Base-by-base conservation (phyloP, 768 basidiomycete species). In the Tricholoma bakamatsutake region DNA sequence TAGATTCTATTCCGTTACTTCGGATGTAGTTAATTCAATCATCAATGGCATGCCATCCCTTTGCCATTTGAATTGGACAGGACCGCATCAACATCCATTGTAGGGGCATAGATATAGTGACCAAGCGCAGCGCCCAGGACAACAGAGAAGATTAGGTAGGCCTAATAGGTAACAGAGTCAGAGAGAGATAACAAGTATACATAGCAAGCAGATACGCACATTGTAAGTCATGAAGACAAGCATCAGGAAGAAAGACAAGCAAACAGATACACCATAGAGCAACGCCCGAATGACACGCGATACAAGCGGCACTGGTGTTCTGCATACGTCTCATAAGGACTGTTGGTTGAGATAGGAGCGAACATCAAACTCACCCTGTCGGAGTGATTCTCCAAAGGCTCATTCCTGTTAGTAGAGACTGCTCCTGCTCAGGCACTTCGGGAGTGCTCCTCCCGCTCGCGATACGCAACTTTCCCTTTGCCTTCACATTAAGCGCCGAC, bases 221-320 rank as follows among this genome's bases (percentile, higher is more conserved):
- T 97, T 97, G 73, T 95, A 97, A 4, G 93, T 96, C 93, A 97
- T 96, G 71, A 93, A 94, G 39, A 96, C 85, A 56, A 97, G 75
- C 93, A 97, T 97, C 66, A 93, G 81, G 80, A 92, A 91, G 77
- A 88, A 90, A 34, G 90, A 90, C 56, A 93, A 69, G 68, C 87
- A 86, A 18, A 93, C 83, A 2, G 82, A 82, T 4, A 76, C 69
- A n/a, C 86, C 91, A 62, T 95, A 96, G 35, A 92, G 66, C 1
- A 67, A 61, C 5, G 91, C 87, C 24, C 90, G 79, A 43, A 85
- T 62, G n/a, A 76, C 57, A 21, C 87, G 82, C 39, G 76, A 70
- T 7, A 71, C 52, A 21, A 71, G 56, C 0, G 85, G 84, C 1
- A 87, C 77, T 9, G 73, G 73, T 8, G 72, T 73, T 17, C 85